Evolutionary conservation across 176 grass and related monocot genomes (phyloP).

Genomic region (Aechmea fasciata): DNA sequence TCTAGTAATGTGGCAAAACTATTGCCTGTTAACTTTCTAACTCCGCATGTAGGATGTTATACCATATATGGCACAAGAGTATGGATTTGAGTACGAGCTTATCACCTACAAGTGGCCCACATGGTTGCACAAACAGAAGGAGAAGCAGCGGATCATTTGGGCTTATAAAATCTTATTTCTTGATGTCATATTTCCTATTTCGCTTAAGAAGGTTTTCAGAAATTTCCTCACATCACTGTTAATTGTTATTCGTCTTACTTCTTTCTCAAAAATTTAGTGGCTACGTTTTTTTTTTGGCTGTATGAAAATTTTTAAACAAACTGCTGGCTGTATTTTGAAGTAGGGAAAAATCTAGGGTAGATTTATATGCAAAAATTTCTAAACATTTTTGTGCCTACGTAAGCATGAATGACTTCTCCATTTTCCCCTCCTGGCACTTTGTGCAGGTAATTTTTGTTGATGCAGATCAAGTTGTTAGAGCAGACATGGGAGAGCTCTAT

Average conservation of each 20-base stretch:
- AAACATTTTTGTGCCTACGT: neutral
- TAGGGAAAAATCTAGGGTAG: too few relatives aligned
- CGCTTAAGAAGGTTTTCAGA: slow-evolving; percentile 63
- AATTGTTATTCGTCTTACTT: slow-evolving; percentile 8
- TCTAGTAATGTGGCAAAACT: neutral
- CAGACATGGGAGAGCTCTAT: slow-evolving; percentile 98
- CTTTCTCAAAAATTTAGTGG: slow-evolving; percentile 1
- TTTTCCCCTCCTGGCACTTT: slow-evolving; percentile 8
- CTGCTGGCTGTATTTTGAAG: too few relatives aligned
- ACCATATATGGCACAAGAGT: slow-evolving; percentile 87
- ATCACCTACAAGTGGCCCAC: slow-evolving; percentile 99
- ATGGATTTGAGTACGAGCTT: slow-evolving; percentile 91
- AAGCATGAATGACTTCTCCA: slow-evolving; percentile 15
- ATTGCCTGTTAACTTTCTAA: neutral
- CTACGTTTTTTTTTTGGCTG: neutral
- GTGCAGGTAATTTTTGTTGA: slow-evolving; percentile 97
- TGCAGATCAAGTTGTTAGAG: slow-evolving; percentile 94
- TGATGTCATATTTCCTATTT: slow-evolving; percentile 98
- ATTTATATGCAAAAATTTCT: too few relatives aligned
- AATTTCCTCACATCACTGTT: slow-evolving; percentile 10
- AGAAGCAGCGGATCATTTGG: slow-evolving; percentile 99
- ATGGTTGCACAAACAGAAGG: slow-evolving; percentile 99
- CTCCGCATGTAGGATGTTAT: slow-evolving; percentile 60
- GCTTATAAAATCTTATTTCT: slow-evolving; percentile 99
- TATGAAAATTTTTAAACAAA: too few relatives aligned